These are phyloP conservation scores for Pythium pyrilobum DNA, from an alignment of 352 stramenopile species.

Conservation along the genomic window DNA sequence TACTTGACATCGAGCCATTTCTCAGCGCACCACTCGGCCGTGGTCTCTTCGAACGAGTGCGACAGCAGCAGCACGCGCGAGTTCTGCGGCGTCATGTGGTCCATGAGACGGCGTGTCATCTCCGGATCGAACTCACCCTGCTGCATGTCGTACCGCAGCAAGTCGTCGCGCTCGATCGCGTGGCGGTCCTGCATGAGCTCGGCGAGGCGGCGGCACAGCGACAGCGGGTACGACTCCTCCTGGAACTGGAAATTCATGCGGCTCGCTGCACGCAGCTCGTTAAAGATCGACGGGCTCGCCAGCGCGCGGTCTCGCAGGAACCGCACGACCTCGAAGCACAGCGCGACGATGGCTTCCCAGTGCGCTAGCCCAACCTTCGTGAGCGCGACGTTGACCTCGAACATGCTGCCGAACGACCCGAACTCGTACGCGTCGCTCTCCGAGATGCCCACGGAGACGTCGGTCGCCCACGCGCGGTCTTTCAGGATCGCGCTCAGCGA, in stretches of 20 bases:
- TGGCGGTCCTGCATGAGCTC: conserved; percentile 51
- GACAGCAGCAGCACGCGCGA: conserved; percentile 58
- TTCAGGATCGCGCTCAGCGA: conserved; percentile 28
- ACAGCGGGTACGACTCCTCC: conserved; percentile 20
- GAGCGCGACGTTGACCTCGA: conserved; percentile 36
- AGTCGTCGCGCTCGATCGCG: conserved; percentile 31
- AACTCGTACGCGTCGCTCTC: conserved; percentile 39
- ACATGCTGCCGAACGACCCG: conserved; percentile 31
- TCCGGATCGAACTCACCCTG: conserved; percentile 41
- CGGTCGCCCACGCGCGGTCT: conserved; percentile 26
- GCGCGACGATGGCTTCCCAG: conserved; percentile 25
- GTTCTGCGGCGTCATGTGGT: conserved; percentile 40
- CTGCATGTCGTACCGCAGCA: conserved; percentile 54
- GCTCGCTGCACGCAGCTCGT: conserved; percentile 26
- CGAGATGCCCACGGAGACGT: conserved; percentile 29
- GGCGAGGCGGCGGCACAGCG: conserved; percentile 40
- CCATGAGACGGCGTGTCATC: conserved; percentile 25
- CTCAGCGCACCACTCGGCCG: conserved; percentile 24
- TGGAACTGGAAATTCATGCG: conserved; percentile 33
- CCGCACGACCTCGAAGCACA: conserved; percentile 26
- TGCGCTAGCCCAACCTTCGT: conserved; percentile 23
- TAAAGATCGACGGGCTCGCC: conserved; percentile 26
- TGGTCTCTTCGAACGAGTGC: conserved; percentile 28
- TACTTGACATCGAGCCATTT: conserved; percentile 65
- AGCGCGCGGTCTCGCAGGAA: conserved; percentile 1